Base-by-base conservation (phyloP, 495 filamentous ascomycete genomes). In the Melanomma pulvis-pyrius region DNA sequence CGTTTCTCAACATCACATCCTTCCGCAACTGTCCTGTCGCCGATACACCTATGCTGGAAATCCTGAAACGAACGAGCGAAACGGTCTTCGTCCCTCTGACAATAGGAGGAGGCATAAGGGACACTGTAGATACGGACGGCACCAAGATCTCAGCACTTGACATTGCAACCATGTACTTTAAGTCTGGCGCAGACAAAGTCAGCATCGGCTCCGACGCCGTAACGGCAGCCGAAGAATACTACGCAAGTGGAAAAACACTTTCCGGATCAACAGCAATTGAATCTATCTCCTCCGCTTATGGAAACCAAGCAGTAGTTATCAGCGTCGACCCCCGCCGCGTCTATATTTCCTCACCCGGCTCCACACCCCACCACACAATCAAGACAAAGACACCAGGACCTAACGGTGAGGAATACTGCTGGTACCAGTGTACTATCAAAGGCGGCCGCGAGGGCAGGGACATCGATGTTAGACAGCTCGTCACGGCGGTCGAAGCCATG, bases 1-100 rank as follows among this genome's bases (percentile, higher is more conserved):
- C 92, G 1, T 98, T 98, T 75, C 81, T 98, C 64, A 98, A 98
- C 81, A 98, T 98, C 71, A 98, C 96, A 2, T 93, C 89, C 36
- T 98, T 98, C 82, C 86, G 94, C 52, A 92, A 97, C 79, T 97
- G 92, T 71, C 94, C 94, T 12, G 73, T 98, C 9, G 90, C 85
- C 48, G 96, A 98, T 78, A 79, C 92, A 15, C 94, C 94, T 1
- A 98, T 98, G 96, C 85, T 98, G 30, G 94, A 98, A 74, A 90
- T 98, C 51, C 77, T 98, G 28, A 84, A 91, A 61, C 81, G 84
- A 66, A 92, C 93, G 24, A 92, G 92, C 5, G 86, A 93, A 75
- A 96, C 92, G 0, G 92, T 97, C 4, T 98, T 98, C 75, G 96
- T 98, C n/a, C 94, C 94, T 4, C 80, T 98, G 62, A 98, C 94